Base-by-base conservation (phyloP, 2,329 filamentous ascomycete genomes). In the Venturia pyrina region DNA sequence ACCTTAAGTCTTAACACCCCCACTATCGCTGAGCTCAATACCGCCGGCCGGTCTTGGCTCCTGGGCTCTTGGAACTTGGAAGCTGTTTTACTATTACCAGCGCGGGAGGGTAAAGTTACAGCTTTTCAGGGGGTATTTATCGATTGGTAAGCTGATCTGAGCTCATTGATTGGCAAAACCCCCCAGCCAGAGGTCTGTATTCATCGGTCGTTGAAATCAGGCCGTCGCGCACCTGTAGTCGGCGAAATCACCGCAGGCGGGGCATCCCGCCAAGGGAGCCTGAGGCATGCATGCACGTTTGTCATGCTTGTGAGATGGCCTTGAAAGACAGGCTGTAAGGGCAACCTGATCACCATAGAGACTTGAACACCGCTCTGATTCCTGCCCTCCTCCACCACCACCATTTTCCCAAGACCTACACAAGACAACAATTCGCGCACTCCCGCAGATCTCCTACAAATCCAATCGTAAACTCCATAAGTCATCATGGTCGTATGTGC, bases 401-500 rank as follows among this genome's bases (percentile, higher is more conserved):
- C 28, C 48, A 15, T 40, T 6, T 40, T 40, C 37, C 53, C 28
- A 37, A n/a, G 17, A 37, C 53, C 10, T 10, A 5, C 32, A n/a
- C 53, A 59, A n/a, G 53, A 37, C 28, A n/a, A 37, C 32, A 37
- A 59, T 2, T n/a, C 32, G 53, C 53, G 40, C 60, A 44, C 37
- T 19, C 19, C 28, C n/a, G 15, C 5, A 32, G 50, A 21, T 17
- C 62, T 48, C 62, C 19, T 21, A 44, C 15, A 53, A 17, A 53
- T 28, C 48, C n/a, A 10, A 62, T 40, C 40, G 3, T 5, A 17
- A 24, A 8, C 11, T 17, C 7, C n/a, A 5, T 3, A 48, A 41
- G 5, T 64, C 62, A 65, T 46, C 63, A 65, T 65, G 63, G 63
- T 65, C 24, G 63, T 65, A 59, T 56, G 60, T 62, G 19, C 53